phyloP scores from a whole-genome alignment of 768 basidiomycete species.

The Aureoboletus auriporus region DNA sequence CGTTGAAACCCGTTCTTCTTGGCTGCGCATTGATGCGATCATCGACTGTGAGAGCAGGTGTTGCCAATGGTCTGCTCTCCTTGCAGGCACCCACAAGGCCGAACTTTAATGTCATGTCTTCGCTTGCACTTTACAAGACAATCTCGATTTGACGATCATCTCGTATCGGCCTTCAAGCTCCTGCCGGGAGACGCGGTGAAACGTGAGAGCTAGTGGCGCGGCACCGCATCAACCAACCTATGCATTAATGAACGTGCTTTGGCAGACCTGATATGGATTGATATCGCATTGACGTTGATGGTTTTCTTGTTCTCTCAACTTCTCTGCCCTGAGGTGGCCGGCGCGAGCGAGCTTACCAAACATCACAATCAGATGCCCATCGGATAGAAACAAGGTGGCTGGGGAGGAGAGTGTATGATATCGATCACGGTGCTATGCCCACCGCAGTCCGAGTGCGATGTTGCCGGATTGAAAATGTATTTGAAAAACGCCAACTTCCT shows the following conservation, averaged over 20 bases:
- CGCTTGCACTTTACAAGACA: not conserved
- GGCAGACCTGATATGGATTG: not conserved
- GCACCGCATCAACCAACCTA: no score
- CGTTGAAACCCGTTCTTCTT: not conserved
- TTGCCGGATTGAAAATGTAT: not conserved
- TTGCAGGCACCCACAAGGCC: not conserved
- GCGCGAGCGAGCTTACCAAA: not conserved
- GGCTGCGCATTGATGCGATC: not conserved
- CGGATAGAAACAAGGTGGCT: not conserved
- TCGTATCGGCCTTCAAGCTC: no score
- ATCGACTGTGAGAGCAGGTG: not conserved
- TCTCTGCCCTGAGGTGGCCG: not conserved
- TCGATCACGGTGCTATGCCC: not conserved
- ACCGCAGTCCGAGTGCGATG: not conserved
- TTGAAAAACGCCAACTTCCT: not conserved
- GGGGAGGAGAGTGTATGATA: not conserved
- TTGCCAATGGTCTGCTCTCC: not conserved
- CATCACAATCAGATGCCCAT: no score
- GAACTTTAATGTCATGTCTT: not conserved
- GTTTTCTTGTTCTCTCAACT: not conserved
- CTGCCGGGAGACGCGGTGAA: no score
- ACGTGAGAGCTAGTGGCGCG: no score
- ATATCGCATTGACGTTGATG: not conserved
- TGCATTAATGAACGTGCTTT: no score
- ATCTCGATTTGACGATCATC: not conserved